Evolutionary conservation across 2,329 filamentous ascomycete genomes (phyloP).

Genomic region (Incumbomyces lentus): DNA sequence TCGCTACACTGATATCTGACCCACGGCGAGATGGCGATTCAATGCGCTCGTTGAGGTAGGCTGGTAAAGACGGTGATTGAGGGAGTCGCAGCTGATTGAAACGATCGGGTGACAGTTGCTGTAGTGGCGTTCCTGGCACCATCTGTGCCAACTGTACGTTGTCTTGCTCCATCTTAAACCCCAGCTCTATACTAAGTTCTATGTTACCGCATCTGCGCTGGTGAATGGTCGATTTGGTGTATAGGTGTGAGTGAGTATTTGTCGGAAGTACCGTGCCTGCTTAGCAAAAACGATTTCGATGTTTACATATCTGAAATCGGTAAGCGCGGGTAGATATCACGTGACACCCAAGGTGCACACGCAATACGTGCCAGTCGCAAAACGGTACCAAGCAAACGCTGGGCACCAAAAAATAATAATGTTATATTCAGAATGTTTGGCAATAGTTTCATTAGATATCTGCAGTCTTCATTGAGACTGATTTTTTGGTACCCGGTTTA

Average conservation of each 20-base stretch:
- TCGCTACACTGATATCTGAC: constrained; percentile 19
- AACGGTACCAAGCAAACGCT: no score
- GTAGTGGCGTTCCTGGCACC: constrained; percentile 27
- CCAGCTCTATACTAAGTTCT: background rate
- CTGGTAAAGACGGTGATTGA: constrained; percentile 30
- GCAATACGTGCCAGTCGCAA: no score
- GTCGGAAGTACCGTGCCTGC: no score
- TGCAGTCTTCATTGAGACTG: background rate
- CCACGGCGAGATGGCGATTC: constrained; percentile 29
- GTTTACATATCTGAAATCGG: no score
- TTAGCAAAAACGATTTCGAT: background rate
- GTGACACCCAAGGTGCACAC: background rate
- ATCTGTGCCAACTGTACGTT: background rate
- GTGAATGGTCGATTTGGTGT: background rate
- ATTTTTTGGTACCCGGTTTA: no score
- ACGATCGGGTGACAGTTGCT: constrained; percentile 38
- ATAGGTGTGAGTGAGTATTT: background rate
- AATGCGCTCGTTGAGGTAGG: constrained; percentile 22
- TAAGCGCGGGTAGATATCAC: background rate
- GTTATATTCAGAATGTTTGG: no score
- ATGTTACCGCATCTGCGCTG: constrained; percentile 4
- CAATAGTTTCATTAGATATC: background rate
- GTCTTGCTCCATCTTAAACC: constrained; percentile 6
- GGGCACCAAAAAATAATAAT: no score
- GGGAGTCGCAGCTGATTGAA: constrained; percentile 38